Percentiles rank a stretch among this genome's conserved stretches.
These are phyloP conservation scores for Casaregolazyma suthepensis DNA, from an alignment of 1,139 yeast species.

Conservation along the genomic window DNA sequence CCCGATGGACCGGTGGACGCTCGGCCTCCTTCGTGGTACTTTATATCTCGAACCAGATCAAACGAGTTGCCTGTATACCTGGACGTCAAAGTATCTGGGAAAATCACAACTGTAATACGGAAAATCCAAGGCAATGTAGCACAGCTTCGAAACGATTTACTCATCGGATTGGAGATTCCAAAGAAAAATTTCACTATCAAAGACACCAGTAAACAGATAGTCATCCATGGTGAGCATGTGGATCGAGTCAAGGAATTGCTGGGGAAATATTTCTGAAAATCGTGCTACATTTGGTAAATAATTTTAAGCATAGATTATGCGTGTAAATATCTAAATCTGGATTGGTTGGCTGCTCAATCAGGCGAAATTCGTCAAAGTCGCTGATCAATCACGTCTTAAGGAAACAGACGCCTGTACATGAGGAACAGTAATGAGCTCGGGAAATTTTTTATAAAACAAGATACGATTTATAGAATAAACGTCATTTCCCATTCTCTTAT, in stretches of 20 bases:
- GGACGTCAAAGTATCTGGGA: conserved; percentile 20
- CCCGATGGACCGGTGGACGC: conserved; percentile 2
- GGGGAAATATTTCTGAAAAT: conserved; percentile 15
- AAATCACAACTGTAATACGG: conserved; percentile 26
- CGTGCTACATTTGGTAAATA: not conserved
- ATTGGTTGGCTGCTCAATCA: not conserved
- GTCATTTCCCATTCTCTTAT: too few relatives aligned
- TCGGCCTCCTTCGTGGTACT: conserved; percentile 25
- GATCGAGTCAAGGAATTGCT: conserved; percentile 20
- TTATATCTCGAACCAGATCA: conserved; percentile 27
- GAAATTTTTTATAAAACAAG: not conserved
- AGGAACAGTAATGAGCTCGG: too few relatives aligned
- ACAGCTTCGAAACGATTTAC: conserved; percentile 28
- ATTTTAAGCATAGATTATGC: not conserved
- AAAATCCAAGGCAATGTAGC: conserved; percentile 29
- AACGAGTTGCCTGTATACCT: conserved; percentile 33
- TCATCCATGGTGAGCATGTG: conserved; percentile 29
- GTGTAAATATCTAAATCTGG: not conserved
- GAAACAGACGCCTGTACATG: not conserved
- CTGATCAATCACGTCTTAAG: not conserved
- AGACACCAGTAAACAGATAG: conserved; percentile 29
- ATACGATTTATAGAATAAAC: not conserved
- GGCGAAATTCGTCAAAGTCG: not conserved
- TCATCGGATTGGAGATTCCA: conserved; percentile 21
- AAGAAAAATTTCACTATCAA: conserved; percentile 30